These are phyloP conservation scores for Xylogone sp. DNA, from an alignment of 2,329 filamentous ascomycete species.

Conservation along the genomic window DNA sequence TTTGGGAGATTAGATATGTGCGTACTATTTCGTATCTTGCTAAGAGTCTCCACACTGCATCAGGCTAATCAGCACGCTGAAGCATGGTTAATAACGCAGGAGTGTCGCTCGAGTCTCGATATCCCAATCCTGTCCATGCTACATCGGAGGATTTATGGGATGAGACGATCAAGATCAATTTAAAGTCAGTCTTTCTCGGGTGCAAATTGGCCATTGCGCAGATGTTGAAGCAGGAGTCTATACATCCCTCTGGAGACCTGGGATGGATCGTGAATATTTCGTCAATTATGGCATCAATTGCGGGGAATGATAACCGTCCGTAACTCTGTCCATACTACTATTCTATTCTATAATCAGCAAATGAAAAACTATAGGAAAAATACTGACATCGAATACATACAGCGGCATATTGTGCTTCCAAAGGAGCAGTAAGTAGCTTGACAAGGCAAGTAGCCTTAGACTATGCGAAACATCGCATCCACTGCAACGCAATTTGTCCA, in stretches of 20 bases:
- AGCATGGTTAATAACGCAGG: slow-evolving; percentile 49
- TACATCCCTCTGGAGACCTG: slow-evolving; percentile 33
- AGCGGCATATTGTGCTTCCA: slow-evolving; percentile 43
- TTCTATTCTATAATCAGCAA: too few relatives aligned
- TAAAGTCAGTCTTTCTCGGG: slow-evolving; percentile 34
- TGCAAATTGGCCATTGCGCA: slow-evolving; percentile 43
- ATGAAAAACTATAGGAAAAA: too few relatives aligned
- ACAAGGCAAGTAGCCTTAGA: slow-evolving; percentile 46
- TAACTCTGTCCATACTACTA: too few relatives aligned
- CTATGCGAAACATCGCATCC: slow-evolving; percentile 43
- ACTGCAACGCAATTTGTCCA: slow-evolving; percentile 51
- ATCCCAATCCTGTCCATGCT: slow-evolving; percentile 38
- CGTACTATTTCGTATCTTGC: slow-evolving; percentile 8
- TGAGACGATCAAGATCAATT: slow-evolving; percentile 33
- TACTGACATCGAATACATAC: background rate
- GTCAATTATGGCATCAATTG: slow-evolving; percentile 39
- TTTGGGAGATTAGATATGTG: slow-evolving; percentile 42
- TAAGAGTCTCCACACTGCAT: too few relatives aligned
- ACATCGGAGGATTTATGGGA: slow-evolving; percentile 43
- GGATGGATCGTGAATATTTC: slow-evolving; percentile 49
- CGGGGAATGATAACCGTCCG: slow-evolving; percentile 22
- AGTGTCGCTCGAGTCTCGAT: slow-evolving; percentile 34
- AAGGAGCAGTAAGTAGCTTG: slow-evolving; percentile 46
- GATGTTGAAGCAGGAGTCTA: slow-evolving; percentile 45
- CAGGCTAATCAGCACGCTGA: too few relatives aligned